phyloP scores from a whole-genome alignment of 495 filamentous ascomycete species.

The Peziza echinospora region DNA sequence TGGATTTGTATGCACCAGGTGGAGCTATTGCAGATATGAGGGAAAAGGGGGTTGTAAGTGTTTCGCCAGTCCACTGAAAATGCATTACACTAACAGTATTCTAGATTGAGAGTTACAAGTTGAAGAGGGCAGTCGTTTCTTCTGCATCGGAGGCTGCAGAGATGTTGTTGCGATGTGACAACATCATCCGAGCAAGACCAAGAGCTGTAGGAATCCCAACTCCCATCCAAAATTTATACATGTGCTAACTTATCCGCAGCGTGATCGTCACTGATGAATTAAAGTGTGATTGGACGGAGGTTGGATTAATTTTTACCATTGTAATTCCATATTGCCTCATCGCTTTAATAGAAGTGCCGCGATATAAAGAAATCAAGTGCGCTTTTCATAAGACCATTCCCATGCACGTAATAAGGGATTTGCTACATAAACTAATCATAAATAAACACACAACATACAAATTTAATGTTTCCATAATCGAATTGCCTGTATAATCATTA shows the following conservation, averaged over 20 bases:
- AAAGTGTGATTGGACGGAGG: neutral
- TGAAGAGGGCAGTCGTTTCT: constrained; percentile 89
- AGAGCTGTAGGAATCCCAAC: constrained; percentile 11
- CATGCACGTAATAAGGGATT: too few species aligned
- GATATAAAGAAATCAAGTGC: neutral
- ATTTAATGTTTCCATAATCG: constrained; percentile 19
- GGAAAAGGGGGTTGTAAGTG: constrained; percentile 54
- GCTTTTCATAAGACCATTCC: neutral
- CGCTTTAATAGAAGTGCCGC: neutral
- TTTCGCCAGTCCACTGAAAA: neutral
- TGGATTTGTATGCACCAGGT: constrained; percentile 74
- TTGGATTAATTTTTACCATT: neutral
- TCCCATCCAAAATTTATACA: neutral
- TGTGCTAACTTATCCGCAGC: constrained; percentile 7
- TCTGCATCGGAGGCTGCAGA: constrained; percentile 92
- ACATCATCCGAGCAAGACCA: constrained; percentile 19
- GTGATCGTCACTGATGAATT: constrained; percentile 10
- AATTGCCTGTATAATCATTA: constrained; percentile 9
- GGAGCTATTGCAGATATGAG: constrained; percentile 94
- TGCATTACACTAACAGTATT: constrained; percentile 1
- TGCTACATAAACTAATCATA: too few species aligned
- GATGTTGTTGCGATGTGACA: constrained; percentile 30
- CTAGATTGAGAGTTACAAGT: constrained; percentile 81
- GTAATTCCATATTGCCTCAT: neutral
- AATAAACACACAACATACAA: too few species aligned